Evolutionary conservation across 768 basidiomycete genomes (phyloP).

Genomic region (Rhodotorula sphaerocarpa): DNA sequence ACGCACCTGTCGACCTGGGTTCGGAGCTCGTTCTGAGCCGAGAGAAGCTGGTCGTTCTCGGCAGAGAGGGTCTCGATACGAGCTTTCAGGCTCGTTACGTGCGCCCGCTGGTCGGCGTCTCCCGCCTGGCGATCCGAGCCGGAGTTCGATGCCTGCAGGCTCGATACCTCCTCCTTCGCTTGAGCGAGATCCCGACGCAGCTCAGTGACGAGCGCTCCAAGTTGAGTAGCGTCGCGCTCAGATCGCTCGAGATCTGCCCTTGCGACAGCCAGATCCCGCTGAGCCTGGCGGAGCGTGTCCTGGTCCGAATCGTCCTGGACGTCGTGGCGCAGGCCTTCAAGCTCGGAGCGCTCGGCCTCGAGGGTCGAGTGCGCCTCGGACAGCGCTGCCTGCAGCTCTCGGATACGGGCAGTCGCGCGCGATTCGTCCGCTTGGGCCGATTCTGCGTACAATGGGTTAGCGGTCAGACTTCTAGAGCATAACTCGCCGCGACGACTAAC

Average conservation of each 20-base stretch:
- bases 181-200: constrained; percentile 35
- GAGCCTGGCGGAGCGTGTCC: constrained; percentile 51
- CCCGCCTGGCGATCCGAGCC: constrained; percentile 38
- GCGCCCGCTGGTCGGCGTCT: constrained; percentile 47
- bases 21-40: too few species aligned
- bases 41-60: constrained; percentile 67
- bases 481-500: constrained; percentile 43
- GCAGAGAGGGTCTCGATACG: constrained; percentile 82
- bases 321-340: constrained; percentile 68
- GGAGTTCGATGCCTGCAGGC: constrained; percentile 22
- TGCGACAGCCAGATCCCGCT: constrained; percentile 48
- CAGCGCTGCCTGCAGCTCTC: constrained; percentile 82
- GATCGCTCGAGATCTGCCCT: constrained; percentile 43
- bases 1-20: constrained; percentile 54
- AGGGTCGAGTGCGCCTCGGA: constrained; percentile 77
- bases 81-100: constrained; percentile 76
- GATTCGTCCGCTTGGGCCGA: constrained; percentile 53
- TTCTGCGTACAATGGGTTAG: not conserved
- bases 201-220: constrained; percentile 7
- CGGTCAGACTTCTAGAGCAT: not conserved
- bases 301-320: constrained; percentile 55
- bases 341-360: constrained; percentile 81
- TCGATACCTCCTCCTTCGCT: constrained; percentile 38
- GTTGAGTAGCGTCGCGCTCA: constrained; percentile 17
- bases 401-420: constrained; percentile 57